phyloP scores from a whole-genome alignment of 2,329 filamentous ascomycete species.

The Seiridium unicorne region DNA sequence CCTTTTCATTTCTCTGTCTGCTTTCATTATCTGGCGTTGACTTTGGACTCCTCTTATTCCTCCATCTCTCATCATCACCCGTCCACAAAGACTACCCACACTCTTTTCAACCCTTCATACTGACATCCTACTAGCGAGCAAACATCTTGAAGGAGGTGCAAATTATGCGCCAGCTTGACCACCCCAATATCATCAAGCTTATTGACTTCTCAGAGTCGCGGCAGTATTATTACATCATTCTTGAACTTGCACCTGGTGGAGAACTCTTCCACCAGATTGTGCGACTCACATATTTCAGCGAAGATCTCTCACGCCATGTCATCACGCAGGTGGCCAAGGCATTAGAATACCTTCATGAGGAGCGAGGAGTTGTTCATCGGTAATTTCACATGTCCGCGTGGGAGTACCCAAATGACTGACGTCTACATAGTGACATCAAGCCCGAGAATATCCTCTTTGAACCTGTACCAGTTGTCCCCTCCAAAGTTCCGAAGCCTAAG shows the following conservation, averaged over 20 bases:
- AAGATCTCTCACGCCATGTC: conserved; percentile 90
- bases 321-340: conserved; percentile 95
- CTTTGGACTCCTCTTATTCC: neutral
- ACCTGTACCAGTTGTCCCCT: conserved; percentile 77
- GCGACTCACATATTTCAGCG: conserved; percentile 96
- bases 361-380: conserved; percentile 95
- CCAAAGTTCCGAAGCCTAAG: conserved; percentile 76
- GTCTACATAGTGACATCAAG: conserved; percentile 78
- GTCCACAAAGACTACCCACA: too few relatives aligned
- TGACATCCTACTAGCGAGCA: conserved; percentile 65
- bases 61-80: neutral
- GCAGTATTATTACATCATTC: conserved; percentile 96
- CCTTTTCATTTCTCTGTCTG: conserved; percentile 23
- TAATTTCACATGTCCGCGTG: conserved; percentile 47
- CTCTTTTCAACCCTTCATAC: conserved; percentile 8
- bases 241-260: conserved; percentile 91
- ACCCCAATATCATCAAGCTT: conserved; percentile 93
- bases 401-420: conserved; percentile 17
- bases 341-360: conserved; percentile 89
- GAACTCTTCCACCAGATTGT: conserved; percentile 99
- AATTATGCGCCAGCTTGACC: conserved; percentile 96
- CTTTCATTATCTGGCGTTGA: conserved; percentile 6
- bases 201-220: conserved; percentile 90
- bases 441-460: conserved; percentile 96
- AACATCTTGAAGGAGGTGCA: conserved; percentile 99